These are phyloP conservation scores for Pelargonium cotyledonis DNA, from an alignment of 441 rosid species.

Conservation along the genomic window DNA sequence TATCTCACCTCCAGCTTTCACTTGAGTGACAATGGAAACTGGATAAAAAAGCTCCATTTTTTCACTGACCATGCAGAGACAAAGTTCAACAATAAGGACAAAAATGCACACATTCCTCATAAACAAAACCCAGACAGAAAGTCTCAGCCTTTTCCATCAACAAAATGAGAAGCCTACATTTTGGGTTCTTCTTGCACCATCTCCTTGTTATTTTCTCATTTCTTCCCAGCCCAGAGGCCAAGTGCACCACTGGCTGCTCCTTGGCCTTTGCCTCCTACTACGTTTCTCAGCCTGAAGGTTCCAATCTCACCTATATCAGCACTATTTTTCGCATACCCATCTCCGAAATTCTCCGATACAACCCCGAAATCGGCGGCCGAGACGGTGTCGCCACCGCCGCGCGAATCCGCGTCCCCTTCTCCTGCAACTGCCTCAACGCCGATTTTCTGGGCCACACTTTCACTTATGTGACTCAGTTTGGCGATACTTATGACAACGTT, in stretches of 20 bases:
- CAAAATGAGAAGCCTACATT: background rate
- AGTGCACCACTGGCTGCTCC: conserved; percentile 33
- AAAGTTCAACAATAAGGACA: no score
- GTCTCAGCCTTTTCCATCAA: no score
- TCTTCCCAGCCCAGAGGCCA: conserved; percentile 23
- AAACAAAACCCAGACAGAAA: background rate
- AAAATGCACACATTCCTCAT: no score
- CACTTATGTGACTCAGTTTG: conserved; percentile 16
- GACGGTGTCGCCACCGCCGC: background rate
- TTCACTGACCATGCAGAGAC: no score
- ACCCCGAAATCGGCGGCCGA: conserved; percentile 20
- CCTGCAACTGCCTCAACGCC: conserved; percentile 28
- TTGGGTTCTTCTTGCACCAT: background rate
- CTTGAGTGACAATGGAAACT: no score
- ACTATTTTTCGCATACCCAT: conserved; percentile 8
- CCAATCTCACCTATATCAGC: conserved; percentile 29
- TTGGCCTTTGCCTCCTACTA: conserved; percentile 37
- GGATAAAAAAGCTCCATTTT: no score
- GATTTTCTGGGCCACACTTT: conserved; percentile 32
- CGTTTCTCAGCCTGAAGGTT: conserved; percentile 12
- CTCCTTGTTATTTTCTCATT: background rate
- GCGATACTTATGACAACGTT: conserved; percentile 21
- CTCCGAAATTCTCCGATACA: conserved; percentile 23
- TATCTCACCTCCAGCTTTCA: conserved; percentile 1
- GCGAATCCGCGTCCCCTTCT: conserved; percentile 35